Evolutionary conservation across 1,284 basidiomycete genomes (phyloP).

Genomic region (Ceratobasidium sp.): DNA sequence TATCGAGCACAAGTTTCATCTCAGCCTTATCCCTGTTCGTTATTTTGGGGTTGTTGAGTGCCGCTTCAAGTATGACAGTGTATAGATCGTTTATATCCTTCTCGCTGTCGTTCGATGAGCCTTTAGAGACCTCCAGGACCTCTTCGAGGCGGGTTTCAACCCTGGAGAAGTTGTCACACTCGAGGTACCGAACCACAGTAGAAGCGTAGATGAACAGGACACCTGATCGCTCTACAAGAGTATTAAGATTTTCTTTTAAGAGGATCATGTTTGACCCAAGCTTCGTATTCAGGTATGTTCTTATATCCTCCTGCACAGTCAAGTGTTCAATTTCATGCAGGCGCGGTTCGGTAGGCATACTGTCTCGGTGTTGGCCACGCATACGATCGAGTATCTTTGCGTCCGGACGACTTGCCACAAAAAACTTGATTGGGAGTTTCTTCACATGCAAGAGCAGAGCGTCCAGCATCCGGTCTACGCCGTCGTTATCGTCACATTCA

Average conservation of each 20-base stretch:
- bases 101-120: background rate
- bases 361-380: background rate
- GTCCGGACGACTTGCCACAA: background rate
- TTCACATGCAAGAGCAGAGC: background rate
- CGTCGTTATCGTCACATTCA: background rate
- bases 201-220: slow-evolving; percentile 3
- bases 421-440: background rate
- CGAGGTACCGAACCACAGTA: slow-evolving; percentile 10
- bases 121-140: background rate
- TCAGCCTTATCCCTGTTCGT: too few species aligned
- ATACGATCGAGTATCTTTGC: background rate
- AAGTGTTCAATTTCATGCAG: background rate
- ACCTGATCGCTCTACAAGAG: background rate
- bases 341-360: background rate
- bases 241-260: background rate
- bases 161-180: background rate
- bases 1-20: too few species aligned
- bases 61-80: background rate
- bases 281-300: background rate
- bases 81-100: background rate
- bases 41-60: too few species aligned
- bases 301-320: background rate
- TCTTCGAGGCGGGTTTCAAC: background rate
- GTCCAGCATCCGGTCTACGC: background rate
- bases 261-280: background rate